Conservation (phyloP, 345 rosid species). For the Chamaenerion angustifolium region DNA sequence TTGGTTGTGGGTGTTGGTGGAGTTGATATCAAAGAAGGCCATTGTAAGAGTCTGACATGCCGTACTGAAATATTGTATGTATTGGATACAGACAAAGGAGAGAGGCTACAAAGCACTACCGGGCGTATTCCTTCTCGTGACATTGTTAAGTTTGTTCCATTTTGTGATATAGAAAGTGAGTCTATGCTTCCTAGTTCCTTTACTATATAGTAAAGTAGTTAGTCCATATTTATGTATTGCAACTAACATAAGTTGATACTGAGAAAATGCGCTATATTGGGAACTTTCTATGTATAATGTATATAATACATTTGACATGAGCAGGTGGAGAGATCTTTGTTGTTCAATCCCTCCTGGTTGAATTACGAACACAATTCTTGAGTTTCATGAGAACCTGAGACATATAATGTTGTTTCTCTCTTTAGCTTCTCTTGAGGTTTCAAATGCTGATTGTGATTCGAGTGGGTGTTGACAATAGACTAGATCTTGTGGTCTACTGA, state of each 20-base stretch:
- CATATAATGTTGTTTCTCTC: no score
- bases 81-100: slow-evolving; percentile 70
- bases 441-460: no score
- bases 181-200: no score
- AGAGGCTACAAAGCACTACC: slow-evolving; percentile 50
- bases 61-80: slow-evolving; percentile 17
- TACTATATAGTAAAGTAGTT: no score
- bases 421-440: no score
- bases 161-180: slow-evolving; percentile 56
- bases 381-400: slow-evolving; percentile 58
- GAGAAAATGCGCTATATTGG: no score
- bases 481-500: no score
- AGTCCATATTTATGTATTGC: no score
- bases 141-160: slow-evolving; percentile 74
- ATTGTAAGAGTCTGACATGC: slow-evolving; percentile 10
- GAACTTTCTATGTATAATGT: no score
- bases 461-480: no score
- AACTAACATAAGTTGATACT: no score
- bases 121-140: slow-evolving; percentile 66
- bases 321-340: slow-evolving; percentile 69
- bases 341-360: slow-evolving; percentile 71
- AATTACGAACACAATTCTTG: slow-evolving; percentile 76
- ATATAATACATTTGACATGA: not conserved
- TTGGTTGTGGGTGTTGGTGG: slow-evolving; percentile 74
- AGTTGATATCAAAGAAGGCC: slow-evolving; percentile 59